Percentiles rank a stretch among this genome's conserved stretches.
phyloP scores from a whole-genome alignment of 2,329 filamentous ascomycete species.

The Blastomyces gilchristii region DNA sequence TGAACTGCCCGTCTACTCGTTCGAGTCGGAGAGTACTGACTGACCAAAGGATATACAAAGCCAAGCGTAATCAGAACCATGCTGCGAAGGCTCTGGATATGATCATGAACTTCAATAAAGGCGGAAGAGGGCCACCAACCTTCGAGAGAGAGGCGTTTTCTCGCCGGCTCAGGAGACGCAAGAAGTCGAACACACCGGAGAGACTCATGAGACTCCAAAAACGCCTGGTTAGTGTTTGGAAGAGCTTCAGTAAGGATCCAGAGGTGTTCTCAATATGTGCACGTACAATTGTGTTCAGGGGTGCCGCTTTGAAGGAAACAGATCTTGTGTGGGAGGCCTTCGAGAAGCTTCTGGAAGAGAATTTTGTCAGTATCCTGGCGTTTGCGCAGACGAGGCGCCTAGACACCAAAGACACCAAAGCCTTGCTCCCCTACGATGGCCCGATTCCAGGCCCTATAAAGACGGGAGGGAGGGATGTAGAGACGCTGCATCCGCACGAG shows the following conservation, averaged over 20 bases:
- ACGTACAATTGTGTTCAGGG: not conserved
- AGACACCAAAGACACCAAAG: not conserved
- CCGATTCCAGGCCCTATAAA: not conserved
- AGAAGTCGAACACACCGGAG: not conserved
- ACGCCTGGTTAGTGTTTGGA: not conserved
- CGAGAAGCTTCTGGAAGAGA: not conserved
- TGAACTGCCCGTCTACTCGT: not conserved
- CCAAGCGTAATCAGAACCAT: not conserved
- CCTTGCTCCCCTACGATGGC: not conserved
- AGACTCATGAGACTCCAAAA: not conserved
- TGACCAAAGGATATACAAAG: not conserved
- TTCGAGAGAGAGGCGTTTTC: not conserved
- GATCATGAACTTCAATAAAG: not conserved
- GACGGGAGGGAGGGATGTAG: not conserved
- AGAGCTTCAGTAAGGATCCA: not conserved
- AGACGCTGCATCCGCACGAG: slow-evolving; percentile 2
- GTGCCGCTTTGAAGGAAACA: not conserved
- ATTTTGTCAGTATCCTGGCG: slow-evolving; percentile 1
- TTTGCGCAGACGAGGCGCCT: slow-evolving; percentile 3
- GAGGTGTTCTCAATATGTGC: slow-evolving; percentile 4
- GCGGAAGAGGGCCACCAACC: not conserved
- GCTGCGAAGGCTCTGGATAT: not conserved
- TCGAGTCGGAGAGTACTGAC: not conserved
- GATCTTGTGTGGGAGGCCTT: not conserved
- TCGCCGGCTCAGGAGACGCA: too few species aligned